Base-by-base conservation (phyloP, 2,329 filamentous ascomycete species). In the Nigrospora osmanthi region DNA sequence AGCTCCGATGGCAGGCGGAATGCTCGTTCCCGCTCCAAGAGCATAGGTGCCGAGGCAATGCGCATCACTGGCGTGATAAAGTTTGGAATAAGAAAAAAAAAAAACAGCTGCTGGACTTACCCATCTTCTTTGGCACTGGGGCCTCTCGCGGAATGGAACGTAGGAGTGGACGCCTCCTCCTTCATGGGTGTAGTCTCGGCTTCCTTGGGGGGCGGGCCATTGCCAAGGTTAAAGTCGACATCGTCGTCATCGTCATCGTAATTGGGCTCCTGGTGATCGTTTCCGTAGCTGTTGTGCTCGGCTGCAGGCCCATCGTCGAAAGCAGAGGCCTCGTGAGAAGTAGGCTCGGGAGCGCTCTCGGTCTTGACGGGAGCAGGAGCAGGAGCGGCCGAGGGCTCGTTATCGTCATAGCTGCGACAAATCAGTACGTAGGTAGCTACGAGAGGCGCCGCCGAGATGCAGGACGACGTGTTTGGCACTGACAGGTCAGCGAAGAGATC, bases 401-500 rank as follows among this genome's bases (percentile, higher is more conserved):
- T 81, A 49, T 82, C 83, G 52, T 87, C 81, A 59, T 86, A 85
- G 48, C 83, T 85, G 51, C 3, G 19, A 28, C 23, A 28, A 10
- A 6, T 28, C 23, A 40, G 13, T 37, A 35, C 39, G 17, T 35
- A n/a, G n/a, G n/a, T 35, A n/a, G n/a, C 13, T 34, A 31, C 9
- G 15, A 17, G 33, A 36, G 17, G 35, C 6, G 23, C 32, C 15
- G 35, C 16, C 31, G 19, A 44, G 14, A 34, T 17, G 19, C 38
- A 28, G 5, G 23, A 4, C 23, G 23, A 28, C 6, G 23, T 7
- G 23, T 28, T 30, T 32, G 37, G 28, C 46, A 77, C 88, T 70
- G 73, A 95, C 89, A 95, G 80, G 70, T 95, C 90, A 58, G 89
- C 89, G 67, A 95, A 95, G 68, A 95, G 86, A 76, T 95, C 89